Base-by-base conservation (phyloP, 2,329 filamentous ascomycete species). In the Trichoderma sp. region DNA sequence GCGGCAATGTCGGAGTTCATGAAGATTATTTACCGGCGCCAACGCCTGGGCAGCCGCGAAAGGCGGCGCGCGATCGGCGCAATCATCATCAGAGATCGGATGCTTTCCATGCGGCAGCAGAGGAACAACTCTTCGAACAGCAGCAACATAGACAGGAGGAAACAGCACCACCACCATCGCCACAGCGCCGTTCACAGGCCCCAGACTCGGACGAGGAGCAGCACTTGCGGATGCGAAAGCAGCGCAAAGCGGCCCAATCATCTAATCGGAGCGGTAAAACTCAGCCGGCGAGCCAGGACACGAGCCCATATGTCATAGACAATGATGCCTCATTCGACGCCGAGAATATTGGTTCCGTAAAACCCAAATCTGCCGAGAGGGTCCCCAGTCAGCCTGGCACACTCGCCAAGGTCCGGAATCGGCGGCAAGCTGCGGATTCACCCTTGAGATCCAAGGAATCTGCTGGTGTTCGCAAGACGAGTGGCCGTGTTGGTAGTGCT, bases 21-120 rank as follows among this genome's bases (percentile, higher is more conserved):
- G 95, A 98, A 78, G 95, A 98, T 82, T 97, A 97, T 80, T 90
- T 99, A 6, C 97, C 97, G 3, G 96, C 95, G 0, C 97, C 97
- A 3, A 99, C 97, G 5, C 97, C 97, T 0, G 97, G 97, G 3
- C 97, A 99, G 83, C 97, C 97, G 33, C 92, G 97, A 77, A 98
- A 99, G 88, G 93, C 93, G 18, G 93, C 92, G 78, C 92, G 94
- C 75, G 94, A 95, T 80, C 91, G 93, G 31, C 93, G 94, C 79
- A 91, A 95, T 83, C 91, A 93, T 12, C 94, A 95, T 83, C 85
- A 91, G 69, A 89, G 92, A 75, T 89, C 88, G 29, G 84, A 87
- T 78, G 82, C 89, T 35, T 83, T 85, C 68, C 84, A 85, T 29
- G 83, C 84, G 8, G 82, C 83, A 8, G 80, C 83, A 2, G 86